phyloP scores from a whole-genome alignment of 805 yeast species.

The Candida quercuum region DNA sequence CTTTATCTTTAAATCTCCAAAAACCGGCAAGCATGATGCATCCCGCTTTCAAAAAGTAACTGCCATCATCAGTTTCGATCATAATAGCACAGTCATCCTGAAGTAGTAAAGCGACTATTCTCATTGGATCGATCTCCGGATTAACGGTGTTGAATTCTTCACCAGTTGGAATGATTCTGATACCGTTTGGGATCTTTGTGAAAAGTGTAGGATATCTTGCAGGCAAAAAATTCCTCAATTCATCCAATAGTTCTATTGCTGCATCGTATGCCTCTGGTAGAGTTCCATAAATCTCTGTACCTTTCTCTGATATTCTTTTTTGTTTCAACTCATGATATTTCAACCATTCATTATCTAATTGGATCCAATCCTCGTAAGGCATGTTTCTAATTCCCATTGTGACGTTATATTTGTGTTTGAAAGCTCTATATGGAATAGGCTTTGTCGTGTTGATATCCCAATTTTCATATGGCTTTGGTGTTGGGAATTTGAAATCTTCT shows the following conservation, averaged over 20 bases:
- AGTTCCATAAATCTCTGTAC: conserved; percentile 43
- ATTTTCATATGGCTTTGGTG: conserved; percentile 37
- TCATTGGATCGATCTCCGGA: conserved; percentile 48
- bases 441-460: conserved; percentile 15
- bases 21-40: conserved; percentile 63
- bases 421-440: conserved; percentile 36
- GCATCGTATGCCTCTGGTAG: conserved; percentile 45
- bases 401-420: conserved; percentile 56
- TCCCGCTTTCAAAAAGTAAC: conserved; percentile 53
- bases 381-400: conserved; percentile 67
- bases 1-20: conserved; percentile 62
- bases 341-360: conserved; percentile 61
- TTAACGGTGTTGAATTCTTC: conserved; percentile 36
- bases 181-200: conserved; percentile 14
- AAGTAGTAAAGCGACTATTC: conserved; percentile 48
- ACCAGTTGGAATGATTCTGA: conserved; percentile 42
- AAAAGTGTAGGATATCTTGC: conserved; percentile 54
- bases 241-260: conserved; percentile 50
- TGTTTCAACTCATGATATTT: conserved; percentile 49
- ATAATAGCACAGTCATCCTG: conserved; percentile 68
- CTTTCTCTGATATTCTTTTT: conserved; percentile 40
- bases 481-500: conserved; percentile 44
- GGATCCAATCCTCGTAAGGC: conserved; percentile 62
- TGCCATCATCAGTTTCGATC: conserved; percentile 55
- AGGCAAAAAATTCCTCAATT: conserved; percentile 48